Percentiles rank a stretch among this genome's conserved stretches.
phyloP scores from a whole-genome alignment of 192 early-diverging fungal species.

The Allomyces macrogynus region DNA sequence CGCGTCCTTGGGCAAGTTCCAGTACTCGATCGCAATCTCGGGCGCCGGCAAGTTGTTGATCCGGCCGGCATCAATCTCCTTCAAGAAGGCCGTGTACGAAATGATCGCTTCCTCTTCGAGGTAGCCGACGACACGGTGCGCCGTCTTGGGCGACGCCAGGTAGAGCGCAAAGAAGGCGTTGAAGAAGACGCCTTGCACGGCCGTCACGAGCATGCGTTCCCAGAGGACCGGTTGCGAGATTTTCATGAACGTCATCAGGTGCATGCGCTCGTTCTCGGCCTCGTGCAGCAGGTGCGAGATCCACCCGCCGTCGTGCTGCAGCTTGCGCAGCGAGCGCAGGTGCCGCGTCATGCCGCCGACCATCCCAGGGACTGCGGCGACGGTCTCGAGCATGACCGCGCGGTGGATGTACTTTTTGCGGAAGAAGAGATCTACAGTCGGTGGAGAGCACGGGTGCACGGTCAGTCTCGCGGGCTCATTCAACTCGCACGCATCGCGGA shows the following conservation, averaged over 20 bases:
- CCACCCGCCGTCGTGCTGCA: constrained; percentile 75
- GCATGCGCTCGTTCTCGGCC: constrained; percentile 74
- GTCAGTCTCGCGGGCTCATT: too few relatives aligned
- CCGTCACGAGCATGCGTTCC: constrained; percentile 44
- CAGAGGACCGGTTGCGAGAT: constrained; percentile 34
- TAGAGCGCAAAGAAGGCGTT: constrained; percentile 80
- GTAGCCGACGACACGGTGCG: constrained; percentile 82
- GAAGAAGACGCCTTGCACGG: constrained; percentile 75
- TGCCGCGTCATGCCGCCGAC: constrained; percentile 66
- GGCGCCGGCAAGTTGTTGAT: constrained; percentile 55
- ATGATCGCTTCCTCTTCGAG: constrained; percentile 85
- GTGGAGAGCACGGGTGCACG: too few relatives aligned
- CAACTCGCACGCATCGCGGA: too few relatives aligned
- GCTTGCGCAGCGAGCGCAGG: constrained; percentile 47
- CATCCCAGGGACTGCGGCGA: constrained; percentile 55
- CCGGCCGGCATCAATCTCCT: constrained; percentile 58
- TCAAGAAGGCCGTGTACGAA: constrained; percentile 71
- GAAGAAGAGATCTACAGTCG: constrained; percentile 40
- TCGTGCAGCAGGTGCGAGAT: constrained; percentile 75
- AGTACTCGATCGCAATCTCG: constrained; percentile 45
- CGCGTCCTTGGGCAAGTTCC: constrained; percentile 15
- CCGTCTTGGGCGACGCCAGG: constrained; percentile 50
- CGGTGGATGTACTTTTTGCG: constrained; percentile 54
- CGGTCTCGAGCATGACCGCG: constrained; percentile 38
- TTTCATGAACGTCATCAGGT: constrained; percentile 60